phyloP scores from a whole-genome alignment of 768 basidiomycete species.

The Lentinula sp. region DNA sequence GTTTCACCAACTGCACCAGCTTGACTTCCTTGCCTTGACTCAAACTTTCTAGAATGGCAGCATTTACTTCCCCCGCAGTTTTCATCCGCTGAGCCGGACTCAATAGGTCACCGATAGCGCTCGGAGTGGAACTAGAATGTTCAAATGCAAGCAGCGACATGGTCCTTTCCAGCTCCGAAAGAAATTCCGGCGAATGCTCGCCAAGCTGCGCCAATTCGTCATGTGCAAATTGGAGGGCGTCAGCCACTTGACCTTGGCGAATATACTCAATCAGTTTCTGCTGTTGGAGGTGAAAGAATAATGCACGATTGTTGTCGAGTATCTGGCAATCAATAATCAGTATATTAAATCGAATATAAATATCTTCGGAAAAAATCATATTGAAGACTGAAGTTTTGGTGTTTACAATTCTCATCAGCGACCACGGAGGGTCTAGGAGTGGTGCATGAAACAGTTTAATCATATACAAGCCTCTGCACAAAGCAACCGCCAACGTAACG shows the following conservation, averaged over 20 bases:
- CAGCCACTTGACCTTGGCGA: slow-evolving; percentile 68
- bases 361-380: slow-evolving; percentile 47
- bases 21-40: slow-evolving; percentile 94
- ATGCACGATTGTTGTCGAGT: slow-evolving; percentile 86
- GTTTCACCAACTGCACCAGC: slow-evolving; percentile 71
- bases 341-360: slow-evolving; percentile 6
- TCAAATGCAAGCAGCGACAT: slow-evolving; percentile 92
- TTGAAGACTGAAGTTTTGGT: slow-evolving; percentile 96
- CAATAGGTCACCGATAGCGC: slow-evolving; percentile 71
- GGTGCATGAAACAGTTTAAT: slow-evolving; percentile 98
- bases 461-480: slow-evolving; percentile 32
- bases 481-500: not conserved
- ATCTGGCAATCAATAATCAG: slow-evolving; percentile 54
- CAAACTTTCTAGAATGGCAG: slow-evolving; percentile 87
- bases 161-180: slow-evolving; percentile 86
- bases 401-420: slow-evolving; percentile 75
- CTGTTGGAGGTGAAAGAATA: slow-evolving; percentile 95
- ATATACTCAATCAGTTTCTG: slow-evolving; percentile 95
- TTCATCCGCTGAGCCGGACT: slow-evolving; percentile 85
- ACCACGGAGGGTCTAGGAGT: slow-evolving; percentile 79
- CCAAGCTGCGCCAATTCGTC: slow-evolving; percentile 91
- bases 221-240: slow-evolving; percentile 89
- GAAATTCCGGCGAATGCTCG: slow-evolving; percentile 90
- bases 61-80: slow-evolving; percentile 95
- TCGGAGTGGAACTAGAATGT: slow-evolving; percentile 50